These are phyloP conservation scores for Collybia sp. DNA, from an alignment of 768 basidiomycete species.

Conservation along the genomic window DNA sequence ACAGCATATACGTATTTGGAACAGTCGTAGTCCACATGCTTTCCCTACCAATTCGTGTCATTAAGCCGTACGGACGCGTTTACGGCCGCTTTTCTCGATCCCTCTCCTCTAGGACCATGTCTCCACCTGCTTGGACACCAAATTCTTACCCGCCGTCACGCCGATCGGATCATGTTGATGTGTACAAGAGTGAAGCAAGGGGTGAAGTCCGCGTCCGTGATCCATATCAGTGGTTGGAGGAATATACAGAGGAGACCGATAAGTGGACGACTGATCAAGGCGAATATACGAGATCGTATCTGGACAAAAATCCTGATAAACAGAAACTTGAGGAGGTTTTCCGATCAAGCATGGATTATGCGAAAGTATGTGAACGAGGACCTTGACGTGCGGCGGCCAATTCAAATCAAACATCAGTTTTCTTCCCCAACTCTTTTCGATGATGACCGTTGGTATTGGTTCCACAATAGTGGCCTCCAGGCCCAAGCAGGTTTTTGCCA, in stretches of 20 bases:
- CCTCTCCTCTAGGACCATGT: slow-evolving; percentile 24
- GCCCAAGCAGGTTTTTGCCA: slow-evolving; percentile 48
- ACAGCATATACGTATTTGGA: not conserved
- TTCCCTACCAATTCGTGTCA: slow-evolving; percentile 11
- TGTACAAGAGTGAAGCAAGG: slow-evolving; percentile 60
- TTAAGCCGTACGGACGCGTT: slow-evolving; percentile 14
- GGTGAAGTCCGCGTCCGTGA: slow-evolving; percentile 62
- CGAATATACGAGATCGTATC: slow-evolving; percentile 48
- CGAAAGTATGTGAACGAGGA: slow-evolving; percentile 25
- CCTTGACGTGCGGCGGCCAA: not conserved
- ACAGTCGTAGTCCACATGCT: slow-evolving; percentile 12
- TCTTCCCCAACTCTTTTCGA: slow-evolving; percentile 54
- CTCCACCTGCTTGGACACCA: slow-evolving; percentile 46
- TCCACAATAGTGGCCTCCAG: slow-evolving; percentile 73
- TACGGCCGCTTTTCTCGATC: slow-evolving; percentile 15
- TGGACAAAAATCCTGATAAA: slow-evolving; percentile 61
- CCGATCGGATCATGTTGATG: slow-evolving; percentile 62
- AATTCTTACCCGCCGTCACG: slow-evolving; percentile 60
- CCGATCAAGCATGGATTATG: slow-evolving; percentile 36
- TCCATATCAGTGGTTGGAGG: slow-evolving; percentile 76
- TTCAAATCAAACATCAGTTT: slow-evolving; percentile 38
- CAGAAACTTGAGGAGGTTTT: slow-evolving; percentile 56
- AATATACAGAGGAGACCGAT: slow-evolving; percentile 57
- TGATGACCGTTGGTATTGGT: slow-evolving; percentile 79
- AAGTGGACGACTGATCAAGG: slow-evolving; percentile 62